phyloP scores from a whole-genome alignment of 108 stramenopile species.

The Pseudonitzschia delicatissima region DNA sequence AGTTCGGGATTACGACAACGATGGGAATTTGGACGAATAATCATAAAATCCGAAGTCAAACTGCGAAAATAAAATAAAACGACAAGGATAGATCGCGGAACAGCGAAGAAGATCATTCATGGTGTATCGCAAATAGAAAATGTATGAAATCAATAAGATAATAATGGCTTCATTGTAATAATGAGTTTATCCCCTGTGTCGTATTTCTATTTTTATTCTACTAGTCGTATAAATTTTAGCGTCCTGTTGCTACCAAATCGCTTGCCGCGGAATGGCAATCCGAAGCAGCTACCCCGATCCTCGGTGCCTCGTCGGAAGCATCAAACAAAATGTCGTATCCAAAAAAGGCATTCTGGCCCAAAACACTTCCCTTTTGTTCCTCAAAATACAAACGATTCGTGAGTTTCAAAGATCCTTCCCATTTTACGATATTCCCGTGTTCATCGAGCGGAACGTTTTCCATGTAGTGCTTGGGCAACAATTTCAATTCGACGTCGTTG shows the following conservation, averaged over 20 bases:
- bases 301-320: constrained; percentile 34
- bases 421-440: constrained; percentile 32
- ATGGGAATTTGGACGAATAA: no score
- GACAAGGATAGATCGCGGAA: no score
- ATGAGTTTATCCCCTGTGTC: no score
- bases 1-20: constrained; percentile 62
- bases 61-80: no score
- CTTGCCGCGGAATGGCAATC: neutral
- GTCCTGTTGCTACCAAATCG: no score
- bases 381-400: constrained; percentile 83
- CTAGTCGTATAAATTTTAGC: no score
- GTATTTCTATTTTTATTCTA: no score
- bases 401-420: constrained; percentile 45
- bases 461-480: constrained; percentile 65
- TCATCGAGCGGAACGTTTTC: constrained; percentile 49
- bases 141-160: no score
- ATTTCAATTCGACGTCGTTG: constrained; percentile 36
- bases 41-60: no score
- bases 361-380: constrained; percentile 85
- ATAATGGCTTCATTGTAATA: no score
- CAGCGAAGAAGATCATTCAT: no score
- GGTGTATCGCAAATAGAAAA: no score
- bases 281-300: constrained; percentile 31
- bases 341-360: constrained; percentile 93
- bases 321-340: constrained; percentile 92